Evolutionary conservation across 805 yeast species (phyloP).

Genomic region (Myxozyma neglecta): DNA sequence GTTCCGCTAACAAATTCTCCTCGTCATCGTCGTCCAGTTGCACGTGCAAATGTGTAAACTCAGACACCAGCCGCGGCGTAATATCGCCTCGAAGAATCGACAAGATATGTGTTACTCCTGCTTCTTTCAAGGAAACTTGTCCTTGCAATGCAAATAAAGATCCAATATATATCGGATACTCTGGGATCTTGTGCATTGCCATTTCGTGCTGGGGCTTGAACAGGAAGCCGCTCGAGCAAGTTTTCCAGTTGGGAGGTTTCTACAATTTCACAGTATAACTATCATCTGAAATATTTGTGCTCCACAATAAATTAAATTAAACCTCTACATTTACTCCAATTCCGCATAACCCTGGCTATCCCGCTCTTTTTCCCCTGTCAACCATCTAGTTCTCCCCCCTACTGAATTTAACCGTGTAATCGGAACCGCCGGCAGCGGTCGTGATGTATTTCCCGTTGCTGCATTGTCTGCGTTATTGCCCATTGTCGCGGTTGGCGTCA

Average conservation of each 20-base stretch:
- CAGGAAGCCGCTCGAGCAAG: background rate
- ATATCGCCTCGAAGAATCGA: slow-evolving; percentile 67
- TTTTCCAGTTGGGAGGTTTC: background rate
- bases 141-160: slow-evolving; percentile 65
- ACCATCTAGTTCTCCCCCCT: slow-evolving; percentile 7
- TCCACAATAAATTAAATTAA: background rate
- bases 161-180: slow-evolving; percentile 69
- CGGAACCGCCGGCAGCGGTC: background rate
- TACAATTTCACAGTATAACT: background rate
- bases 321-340: background rate
- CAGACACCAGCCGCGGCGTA: slow-evolving; percentile 50
- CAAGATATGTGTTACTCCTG: slow-evolving; percentile 68
- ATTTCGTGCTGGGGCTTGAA: slow-evolving; percentile 22
- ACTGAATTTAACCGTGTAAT: slow-evolving; percentile 3
- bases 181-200: slow-evolving; percentile 63
- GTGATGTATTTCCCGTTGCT: background rate
- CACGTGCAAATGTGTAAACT: slow-evolving; percentile 52
- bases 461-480: too few species aligned
- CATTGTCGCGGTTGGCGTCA: too few species aligned
- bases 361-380: slow-evolving; percentile 2
- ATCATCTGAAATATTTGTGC: too few species aligned
- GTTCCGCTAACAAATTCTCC: slow-evolving; percentile 61
- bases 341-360: background rate
- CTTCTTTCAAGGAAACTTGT: slow-evolving; percentile 51
- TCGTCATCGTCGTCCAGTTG: slow-evolving; percentile 71